Evolutionary conservation across 2,329 filamentous ascomycete genomes (phyloP), one percentile per base, ranked within the genome.

Genomic region (Apiospora malaysiana): DNA sequence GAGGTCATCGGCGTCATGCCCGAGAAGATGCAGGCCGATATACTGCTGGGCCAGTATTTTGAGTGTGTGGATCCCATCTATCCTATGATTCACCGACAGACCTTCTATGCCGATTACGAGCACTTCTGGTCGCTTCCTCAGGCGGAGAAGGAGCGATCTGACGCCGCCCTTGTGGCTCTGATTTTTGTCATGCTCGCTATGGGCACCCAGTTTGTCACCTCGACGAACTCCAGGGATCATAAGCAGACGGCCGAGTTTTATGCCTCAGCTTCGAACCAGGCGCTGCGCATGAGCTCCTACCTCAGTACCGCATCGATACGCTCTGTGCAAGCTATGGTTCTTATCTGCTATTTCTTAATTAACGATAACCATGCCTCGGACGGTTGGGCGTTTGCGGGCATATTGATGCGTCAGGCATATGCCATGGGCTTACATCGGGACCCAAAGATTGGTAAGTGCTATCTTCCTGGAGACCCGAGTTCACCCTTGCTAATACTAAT

Each of bases 321-420:
- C 32, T 93, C 92, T 1, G 89, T 95, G 43, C 92, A 94, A 79
- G 90, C 93, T 63, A 95, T 95, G 92, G 91, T 94, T 0, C 82
- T 95, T n/a, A 90, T 94, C 71, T 91, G 90, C 0, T 95, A 95
- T 78, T 95, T 95, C 75, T 84, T 95, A 46, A 94, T 95, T 83
- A 95, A 95, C 76, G 93, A 95, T 79, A 94, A 94, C 76, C 93
- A 95, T 76, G 92, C 92, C 4, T 93, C 91, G 0, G 93, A 95
- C 78, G 93, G 93, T 1, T 95, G 93, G 90, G 91, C 92, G 0
- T 95, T 94, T 83, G 92, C 91, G 0, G 93, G 93, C 7, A 91
- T 95, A 37, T 81, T 94, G 27, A 90, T 94, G 74, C 87, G 93
- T 37, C 93, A 95, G 80, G 90, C 93, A 0, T 95, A 94, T 76